Conservation (phyloP, 2,329 filamentous ascomycete species). For the Neofusicoccum laricinum region DNA sequence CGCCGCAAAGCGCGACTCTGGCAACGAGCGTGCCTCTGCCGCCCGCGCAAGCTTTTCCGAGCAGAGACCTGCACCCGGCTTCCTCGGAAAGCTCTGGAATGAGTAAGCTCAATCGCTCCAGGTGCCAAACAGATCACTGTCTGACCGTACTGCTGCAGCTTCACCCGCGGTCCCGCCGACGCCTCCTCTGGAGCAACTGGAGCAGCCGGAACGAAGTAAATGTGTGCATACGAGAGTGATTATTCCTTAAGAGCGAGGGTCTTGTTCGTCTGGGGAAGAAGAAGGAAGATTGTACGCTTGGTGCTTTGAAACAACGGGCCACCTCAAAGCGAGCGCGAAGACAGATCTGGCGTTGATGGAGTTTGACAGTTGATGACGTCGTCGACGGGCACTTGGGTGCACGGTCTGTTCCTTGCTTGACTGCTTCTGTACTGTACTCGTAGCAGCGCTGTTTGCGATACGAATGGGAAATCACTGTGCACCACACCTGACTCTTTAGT, state of each 20-base stretch:
- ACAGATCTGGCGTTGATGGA: neutral
- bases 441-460: neutral
- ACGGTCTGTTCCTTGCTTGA: neutral
- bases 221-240: neutral
- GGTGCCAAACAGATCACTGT: neutral
- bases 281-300: neutral
- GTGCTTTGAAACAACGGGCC: neutral
- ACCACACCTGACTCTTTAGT: no score
- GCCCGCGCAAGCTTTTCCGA: constrained; percentile 15
- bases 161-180: neutral
- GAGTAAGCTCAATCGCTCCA: neutral
- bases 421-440: neutral
- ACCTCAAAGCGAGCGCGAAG: neutral
- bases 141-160: neutral
- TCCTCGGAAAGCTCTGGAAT: constrained; percentile 16
- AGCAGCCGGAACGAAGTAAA: neutral
- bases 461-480: neutral
- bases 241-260: neutral
- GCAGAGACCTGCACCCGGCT: constrained; percentile 9
- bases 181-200: neutral
- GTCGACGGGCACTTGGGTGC: neutral
- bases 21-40: neutral
- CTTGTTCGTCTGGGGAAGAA: neutral
- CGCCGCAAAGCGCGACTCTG: constrained; percentile 9
- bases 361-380: neutral